Evolutionary conservation across 1,139 yeast genomes (phyloP), one percentile per base, ranked within the genome.

Genomic region (Trichomonascaceae sp.): DNA sequence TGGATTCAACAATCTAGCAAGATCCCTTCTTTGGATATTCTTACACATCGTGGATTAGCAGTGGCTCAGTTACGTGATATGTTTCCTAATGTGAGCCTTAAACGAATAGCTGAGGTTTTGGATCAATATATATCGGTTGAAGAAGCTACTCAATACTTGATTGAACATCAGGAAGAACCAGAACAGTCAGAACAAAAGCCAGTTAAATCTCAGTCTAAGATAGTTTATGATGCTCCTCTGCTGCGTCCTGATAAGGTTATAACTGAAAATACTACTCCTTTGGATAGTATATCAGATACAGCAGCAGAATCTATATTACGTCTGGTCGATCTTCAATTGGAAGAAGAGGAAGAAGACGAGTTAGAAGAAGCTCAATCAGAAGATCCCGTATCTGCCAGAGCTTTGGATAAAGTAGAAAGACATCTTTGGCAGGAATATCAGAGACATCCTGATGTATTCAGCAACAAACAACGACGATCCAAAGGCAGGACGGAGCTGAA

Each of bases 291-390:
- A 6, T 61, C 65, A 6, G 74, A 74, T 46, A 78, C 74, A 61
- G 82, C 88, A 0, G 69, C 87, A 47, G 74, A 79, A 9, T 80
- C 84, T 49, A 91, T 95, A 0, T 72, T 88, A 60, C 71, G 81
- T 53, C 68, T 85, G 60, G 72, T 87, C 57, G 84, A 86, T 62
- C 20, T 47, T 7, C 53, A 52, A 18, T 87, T 84, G 50, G 78
- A 82, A 19, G 93, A 86, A 58, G 96, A 87, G 62, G 81, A 77
- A 57, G 95, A 87, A 60, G 83, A 87, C 2, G 96, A 88, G 66
- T 15, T 48, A 6, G 50, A 48, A n/a, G 50, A 48, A 22, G 41
- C 39, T 2, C 45, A 39, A 4, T 55, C 58, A 1, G 65, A 63
- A 8, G 70, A 63, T 12, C 58, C 62, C 17, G 57, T 59, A 8